Evolutionary conservation across 2,329 filamentous ascomycete genomes (phyloP), one percentile per base, ranked within the genome.

Genomic region (Colletotrichum higginsianum): DNA sequence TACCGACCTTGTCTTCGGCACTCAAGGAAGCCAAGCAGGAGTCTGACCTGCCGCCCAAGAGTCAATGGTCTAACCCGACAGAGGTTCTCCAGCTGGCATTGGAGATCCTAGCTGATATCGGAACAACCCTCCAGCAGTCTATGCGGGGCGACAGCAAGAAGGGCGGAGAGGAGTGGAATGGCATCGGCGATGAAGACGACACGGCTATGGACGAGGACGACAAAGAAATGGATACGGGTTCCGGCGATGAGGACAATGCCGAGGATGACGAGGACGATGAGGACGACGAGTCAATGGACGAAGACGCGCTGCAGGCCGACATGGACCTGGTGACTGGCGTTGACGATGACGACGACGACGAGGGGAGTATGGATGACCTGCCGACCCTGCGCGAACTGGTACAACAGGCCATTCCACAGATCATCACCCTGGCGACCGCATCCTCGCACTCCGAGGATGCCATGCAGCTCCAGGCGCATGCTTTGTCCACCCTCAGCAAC

Each of bases 31-130:
- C 81, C 4, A 76, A 74, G 66, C 72, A 77, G 58, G 15, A 73
- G 65, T 75, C 21, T 77, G 75, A 77, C 71, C 46, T 47, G 52
- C 71, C 49, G 63, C 75, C 26, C 74, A 84, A 80, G 42, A 72
- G 79, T 23, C 80, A 79, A 66, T 84, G 81, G 76, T 81, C 82
- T 11, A 83, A 80, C 72, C 80, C 84, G 1, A 74, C 80, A 9
- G 86, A 89, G 73, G 83, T 86, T 49, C 79, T 88, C 62, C 84
- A 88, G 76, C 79, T 90, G 18, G 89, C 89, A 3, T 80, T 93
- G 0, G 89, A 92, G 78, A 88, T 90, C 18, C 82, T 92, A 0
- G 90, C 90, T 4, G 90, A 90, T 8, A 92, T 93, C 57, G 90
- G 89, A 52, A 91, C 89, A 3, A 85, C 83, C 56, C 81, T 92